Evolutionary conservation across 2,329 filamentous ascomycete genomes (phyloP).

Genomic region (Ophiostoma novo-ulmi): DNA sequence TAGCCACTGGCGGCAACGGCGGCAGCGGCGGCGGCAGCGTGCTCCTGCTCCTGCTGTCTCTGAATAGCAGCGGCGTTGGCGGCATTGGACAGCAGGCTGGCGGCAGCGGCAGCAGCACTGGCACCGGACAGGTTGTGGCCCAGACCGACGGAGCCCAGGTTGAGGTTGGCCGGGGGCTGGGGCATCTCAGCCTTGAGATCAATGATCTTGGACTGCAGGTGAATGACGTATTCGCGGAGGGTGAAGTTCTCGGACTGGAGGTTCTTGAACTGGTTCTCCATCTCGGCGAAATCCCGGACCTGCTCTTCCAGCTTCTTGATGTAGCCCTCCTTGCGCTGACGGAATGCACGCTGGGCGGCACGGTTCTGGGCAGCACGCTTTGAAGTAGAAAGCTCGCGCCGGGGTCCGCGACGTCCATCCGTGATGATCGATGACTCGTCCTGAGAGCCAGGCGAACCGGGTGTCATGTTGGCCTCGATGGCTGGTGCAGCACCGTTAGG

Average conservation of each 20-base stretch:
- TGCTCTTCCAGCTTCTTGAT: slow-evolving; percentile 97
- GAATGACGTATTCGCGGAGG: slow-evolving; percentile 86
- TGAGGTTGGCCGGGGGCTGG: slow-evolving; percentile 73
- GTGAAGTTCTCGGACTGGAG: slow-evolving; percentile 85
- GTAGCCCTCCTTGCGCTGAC: slow-evolving; percentile 94
- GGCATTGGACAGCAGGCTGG: slow-evolving; percentile 21
- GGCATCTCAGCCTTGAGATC: slow-evolving; percentile 81
- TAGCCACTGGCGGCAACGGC: not conserved
- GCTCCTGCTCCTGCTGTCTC: slow-evolving; percentile 21
- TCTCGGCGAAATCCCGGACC: slow-evolving; percentile 70
- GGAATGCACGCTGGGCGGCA: slow-evolving; percentile 95
- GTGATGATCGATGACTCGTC: slow-evolving; percentile 10
- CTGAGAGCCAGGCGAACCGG: slow-evolving; percentile 11
- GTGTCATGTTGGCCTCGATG: not conserved
- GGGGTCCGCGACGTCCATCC: slow-evolving; percentile 71
- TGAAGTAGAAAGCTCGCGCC: slow-evolving; percentile 86
- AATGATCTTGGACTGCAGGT: slow-evolving; percentile 78
- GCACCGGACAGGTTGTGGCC: not conserved
- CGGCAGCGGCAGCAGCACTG: slow-evolving; percentile 19
- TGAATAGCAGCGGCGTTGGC: slow-evolving; percentile 18
- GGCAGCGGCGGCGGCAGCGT: slow-evolving; percentile 13
- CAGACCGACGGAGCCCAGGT: slow-evolving; percentile 45
- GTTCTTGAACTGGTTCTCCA: slow-evolving; percentile 73
- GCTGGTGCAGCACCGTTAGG: not conserved
- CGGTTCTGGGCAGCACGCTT: slow-evolving; percentile 96